Evolutionary conservation across 768 basidiomycete genomes (phyloP).

Genomic region (Glaciozyma martinii): DNA sequence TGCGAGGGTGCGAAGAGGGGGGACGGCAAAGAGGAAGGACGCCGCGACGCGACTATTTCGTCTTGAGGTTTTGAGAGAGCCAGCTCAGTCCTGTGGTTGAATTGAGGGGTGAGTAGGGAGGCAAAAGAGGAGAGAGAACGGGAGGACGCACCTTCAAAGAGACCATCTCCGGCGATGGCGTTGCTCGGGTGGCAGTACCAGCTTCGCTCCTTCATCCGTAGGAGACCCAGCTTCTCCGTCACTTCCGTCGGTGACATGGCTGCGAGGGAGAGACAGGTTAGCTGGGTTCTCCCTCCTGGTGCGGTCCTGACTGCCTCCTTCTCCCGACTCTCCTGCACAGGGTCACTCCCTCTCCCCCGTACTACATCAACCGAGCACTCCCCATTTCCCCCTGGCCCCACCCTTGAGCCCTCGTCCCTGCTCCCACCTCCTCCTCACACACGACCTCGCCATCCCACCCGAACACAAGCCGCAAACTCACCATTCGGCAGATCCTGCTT

Average conservation of each 20-base stretch:
- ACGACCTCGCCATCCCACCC: neutral
- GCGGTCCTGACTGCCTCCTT: too few species aligned
- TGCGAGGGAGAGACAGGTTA: slow-evolving; percentile 35
- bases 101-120: neutral
- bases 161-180: slow-evolving; percentile 63
- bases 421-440: neutral
- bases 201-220: slow-evolving; percentile 90
- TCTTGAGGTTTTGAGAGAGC: neutral
- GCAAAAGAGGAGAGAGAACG: neutral
- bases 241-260: slow-evolving; percentile 99
- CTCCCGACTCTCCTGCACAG: too few species aligned
- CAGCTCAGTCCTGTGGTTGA: neutral
- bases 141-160: slow-evolving; percentile 66
- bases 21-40: neutral
- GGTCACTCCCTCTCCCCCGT: neutral
- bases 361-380: neutral
- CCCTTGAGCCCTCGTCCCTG: too few species aligned
- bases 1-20: neutral
- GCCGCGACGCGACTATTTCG: neutral
- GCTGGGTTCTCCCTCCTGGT: too few species aligned
- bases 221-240: slow-evolving; percentile 89
- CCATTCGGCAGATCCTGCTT: slow-evolving; percentile 97
- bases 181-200: slow-evolving; percentile 99
- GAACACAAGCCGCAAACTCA: slow-evolving; percentile 44
- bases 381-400: neutral